These are phyloP conservation scores for Nicotiana paniculata DNA, from an alignment of 257 asterid species.

Conservation along the genomic window DNA sequence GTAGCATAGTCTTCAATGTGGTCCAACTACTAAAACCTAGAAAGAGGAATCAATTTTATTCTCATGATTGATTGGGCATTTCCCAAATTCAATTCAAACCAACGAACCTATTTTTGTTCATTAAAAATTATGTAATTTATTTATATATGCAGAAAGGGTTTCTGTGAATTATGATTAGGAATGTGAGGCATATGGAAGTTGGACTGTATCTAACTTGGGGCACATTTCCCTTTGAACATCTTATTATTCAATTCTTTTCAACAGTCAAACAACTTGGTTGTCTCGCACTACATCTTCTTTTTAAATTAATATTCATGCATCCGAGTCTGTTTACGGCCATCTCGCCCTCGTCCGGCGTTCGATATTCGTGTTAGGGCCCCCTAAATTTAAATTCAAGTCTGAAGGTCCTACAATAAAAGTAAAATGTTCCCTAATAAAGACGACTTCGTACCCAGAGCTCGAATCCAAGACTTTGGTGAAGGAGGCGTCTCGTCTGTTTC, in stretches of 20 bases:
- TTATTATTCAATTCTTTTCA: neutral
- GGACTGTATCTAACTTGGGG: slow-evolving; percentile 1
- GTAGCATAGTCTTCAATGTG: slow-evolving; percentile 7
- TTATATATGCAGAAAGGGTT: neutral
- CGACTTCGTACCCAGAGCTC: no score
- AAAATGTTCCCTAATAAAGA: no score
- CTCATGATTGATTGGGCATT: slow-evolving; percentile 5
- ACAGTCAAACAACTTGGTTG: neutral
- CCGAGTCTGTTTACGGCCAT: neutral
- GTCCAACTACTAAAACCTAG: slow-evolving; percentile 5
- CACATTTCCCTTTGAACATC: slow-evolving; percentile 1
- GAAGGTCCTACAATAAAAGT: no score
- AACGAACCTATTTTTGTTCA: neutral
- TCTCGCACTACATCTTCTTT: neutral
- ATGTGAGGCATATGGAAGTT: neutral
- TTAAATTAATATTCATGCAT: neutral
- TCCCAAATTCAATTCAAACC: slow-evolving; percentile 5
- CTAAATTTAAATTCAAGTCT: no score
- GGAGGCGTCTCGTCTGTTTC: neutral
- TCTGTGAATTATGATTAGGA: neutral
- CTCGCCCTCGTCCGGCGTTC: neutral
- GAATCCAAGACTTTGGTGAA: no score
- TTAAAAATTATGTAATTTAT: neutral
- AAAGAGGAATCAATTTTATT: slow-evolving; percentile 11
- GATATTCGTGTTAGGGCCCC: no score